Evolutionary conservation across 148 eudicot genomes (phyloP), one percentile per base, ranked within the genome.

Genomic region (Gaultheria prostrata): DNA sequence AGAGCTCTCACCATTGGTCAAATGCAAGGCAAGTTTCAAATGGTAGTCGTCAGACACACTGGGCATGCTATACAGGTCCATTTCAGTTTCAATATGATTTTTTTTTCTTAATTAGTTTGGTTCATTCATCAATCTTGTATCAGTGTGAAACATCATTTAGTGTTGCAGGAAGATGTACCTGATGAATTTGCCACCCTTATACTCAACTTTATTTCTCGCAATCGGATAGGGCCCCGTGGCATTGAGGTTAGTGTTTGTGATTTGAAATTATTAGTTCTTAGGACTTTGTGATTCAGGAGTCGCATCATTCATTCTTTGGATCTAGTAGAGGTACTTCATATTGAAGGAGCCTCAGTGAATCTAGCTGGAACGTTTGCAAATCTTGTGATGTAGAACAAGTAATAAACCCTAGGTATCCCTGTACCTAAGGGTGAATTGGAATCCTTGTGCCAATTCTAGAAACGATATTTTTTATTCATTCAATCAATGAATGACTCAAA

Each of bases 11-110:
- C 99, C 79, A 96, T 96, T 14, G 98, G 99, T 89, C 99, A 96
- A 88, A 94, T 96, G 99, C 99, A 96, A 94, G 99, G 99, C 48
- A 96, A 96, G 89, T 96, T 92, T 85, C 98, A 96, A 85, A 94
- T 96, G 99, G 91, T 96, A 71, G 93, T 96, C 48, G 97, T 96
- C 83, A 89, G 94, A 78, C 97, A 93, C 84, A 94, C 99, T 48
- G 99, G 98, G 82, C 99, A 96, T 91, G 98, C 97, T 82, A 94
- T 96, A 88, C 99, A 96, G 98, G 98, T 95, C 45, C 33, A 18
- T 39, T 30, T 49, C 72, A 54, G 57, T 76, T 73, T 77, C 53
- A n/a, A 20, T 77, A 48, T 15, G 15, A 33, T 33, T 75, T 74
- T 57, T 57, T 32, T 30, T 30, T 20, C 79, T 85, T 76, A 24